These are phyloP conservation scores for Grosmannia huntii DNA, from an alignment of 2,329 filamentous ascomycete species.

Conservation along the genomic window DNA sequence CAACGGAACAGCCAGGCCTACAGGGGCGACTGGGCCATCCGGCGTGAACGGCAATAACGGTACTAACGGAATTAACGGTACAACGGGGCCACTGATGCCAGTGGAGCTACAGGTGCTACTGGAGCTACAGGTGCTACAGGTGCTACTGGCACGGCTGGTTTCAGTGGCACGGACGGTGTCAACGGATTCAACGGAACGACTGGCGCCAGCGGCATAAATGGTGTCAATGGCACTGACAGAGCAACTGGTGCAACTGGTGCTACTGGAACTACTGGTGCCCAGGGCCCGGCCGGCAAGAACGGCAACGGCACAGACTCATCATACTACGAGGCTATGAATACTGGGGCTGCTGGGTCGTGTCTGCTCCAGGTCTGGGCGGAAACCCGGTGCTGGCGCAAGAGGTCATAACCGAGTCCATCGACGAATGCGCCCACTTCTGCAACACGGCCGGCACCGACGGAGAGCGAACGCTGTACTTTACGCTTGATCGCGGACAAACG, in stretches of 20 bases:
- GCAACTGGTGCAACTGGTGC: too few species aligned
- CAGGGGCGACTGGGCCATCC: not conserved
- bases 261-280: not conserved
- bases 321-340: slow-evolving; percentile 4
- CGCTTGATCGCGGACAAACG: slow-evolving; percentile 4
- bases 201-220: too few species aligned
- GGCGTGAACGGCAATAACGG: not conserved
- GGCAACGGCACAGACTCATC: not conserved
- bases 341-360: slow-evolving; percentile 7
- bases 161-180: too few species aligned
- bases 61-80: not conserved
- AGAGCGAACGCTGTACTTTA: slow-evolving; percentile 5
- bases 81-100: too few species aligned
- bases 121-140: too few species aligned
- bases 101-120: too few species aligned
- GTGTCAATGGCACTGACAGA: not conserved
- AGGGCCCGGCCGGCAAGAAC: not conserved
- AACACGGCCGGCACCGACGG: slow-evolving; percentile 1
- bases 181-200: too few species aligned
- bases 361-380: not conserved
- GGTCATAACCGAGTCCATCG: slow-evolving; percentile 7
- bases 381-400: slow-evolving; percentile 4
- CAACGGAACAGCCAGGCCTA: too few species aligned
- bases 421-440: slow-evolving; percentile 8
- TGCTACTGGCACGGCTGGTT: too few species aligned